Evolutionary conservation across 192 early-diverging fungal genomes (phyloP).

Genomic region (Backusella sp.): DNA sequence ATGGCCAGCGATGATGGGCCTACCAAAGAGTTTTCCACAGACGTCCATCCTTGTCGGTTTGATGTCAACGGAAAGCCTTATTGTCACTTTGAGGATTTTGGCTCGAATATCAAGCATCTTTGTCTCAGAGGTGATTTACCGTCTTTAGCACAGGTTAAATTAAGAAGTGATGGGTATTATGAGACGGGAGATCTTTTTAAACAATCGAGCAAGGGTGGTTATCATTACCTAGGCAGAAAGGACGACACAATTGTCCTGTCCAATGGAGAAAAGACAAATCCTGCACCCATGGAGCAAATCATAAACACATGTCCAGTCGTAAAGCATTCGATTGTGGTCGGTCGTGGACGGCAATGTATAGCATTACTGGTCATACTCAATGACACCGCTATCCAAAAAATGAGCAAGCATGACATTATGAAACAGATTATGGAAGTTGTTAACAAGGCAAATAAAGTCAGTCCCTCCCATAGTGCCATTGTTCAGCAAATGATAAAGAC

Average conservation of each 20-base stretch:
- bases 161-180: constrained; percentile 18
- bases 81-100: not conserved
- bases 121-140: not conserved
- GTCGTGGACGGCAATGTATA: not conserved
- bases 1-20: not conserved
- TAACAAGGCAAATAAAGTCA: constrained; percentile 16
- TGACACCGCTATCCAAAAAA: not conserved
- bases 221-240: constrained; percentile 11
- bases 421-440: not conserved
- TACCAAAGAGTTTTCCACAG: not conserved
- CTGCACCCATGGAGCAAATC: constrained; percentile 20
- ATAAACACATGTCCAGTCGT: constrained; percentile 9
- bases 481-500: constrained; percentile 24
- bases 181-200: constrained; percentile 25
- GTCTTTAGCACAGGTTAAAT: not conserved
- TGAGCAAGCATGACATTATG: not conserved
- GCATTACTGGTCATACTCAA: not conserved
- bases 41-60: not conserved
- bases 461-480: constrained; percentile 17
- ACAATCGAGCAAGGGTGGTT: not conserved
- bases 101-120: not conserved
- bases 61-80: not conserved
- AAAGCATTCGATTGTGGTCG: constrained; percentile 14
- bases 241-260: constrained; percentile 16
- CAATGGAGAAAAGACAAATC: constrained; percentile 40